These are phyloP conservation scores for Nakazawaea anatomiae DNA, from an alignment of 805 yeast genomes.

Conservation along the genomic window DNA sequence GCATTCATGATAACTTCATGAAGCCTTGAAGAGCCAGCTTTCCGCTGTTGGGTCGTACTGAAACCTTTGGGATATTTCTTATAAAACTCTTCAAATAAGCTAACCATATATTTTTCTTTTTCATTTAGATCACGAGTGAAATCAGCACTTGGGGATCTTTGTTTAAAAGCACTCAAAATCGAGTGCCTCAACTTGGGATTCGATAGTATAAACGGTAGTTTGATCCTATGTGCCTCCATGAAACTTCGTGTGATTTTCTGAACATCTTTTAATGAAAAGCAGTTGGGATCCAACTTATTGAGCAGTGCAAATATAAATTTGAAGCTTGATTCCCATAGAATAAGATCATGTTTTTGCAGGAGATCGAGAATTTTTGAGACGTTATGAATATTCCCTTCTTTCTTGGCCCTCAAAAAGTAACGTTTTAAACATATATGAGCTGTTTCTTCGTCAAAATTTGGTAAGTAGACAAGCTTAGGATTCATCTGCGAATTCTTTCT, in stretches of 20 bases:
- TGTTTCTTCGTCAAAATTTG: constrained; percentile 4
- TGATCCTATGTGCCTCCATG: neutral
- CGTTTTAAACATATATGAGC: neutral
- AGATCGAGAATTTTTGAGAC: neutral
- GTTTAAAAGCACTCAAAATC: neutral
- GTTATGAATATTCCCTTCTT: neutral
- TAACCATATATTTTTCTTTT: neutral
- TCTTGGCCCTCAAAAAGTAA: neutral
- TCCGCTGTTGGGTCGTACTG: neutral
- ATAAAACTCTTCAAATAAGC: constrained; percentile 3
- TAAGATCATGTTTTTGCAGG: neutral
- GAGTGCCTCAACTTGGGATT: neutral
- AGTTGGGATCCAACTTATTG: neutral
- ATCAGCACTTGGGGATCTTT: neutral
- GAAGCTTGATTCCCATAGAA: neutral
- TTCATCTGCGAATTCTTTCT: neutral
- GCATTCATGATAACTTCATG: neutral
- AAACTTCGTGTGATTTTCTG: neutral
- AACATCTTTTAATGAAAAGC: neutral
- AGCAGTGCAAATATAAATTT: neutral
- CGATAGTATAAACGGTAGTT: neutral
- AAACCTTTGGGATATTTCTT: constrained; percentile 6
- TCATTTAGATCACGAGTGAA: neutral
- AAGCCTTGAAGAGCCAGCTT: constrained; percentile 1
- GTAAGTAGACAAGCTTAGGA: neutral